Percentiles rank a stretch among this genome's conserved stretches.
Evolutionary conservation across 2,329 filamentous ascomycete genomes (phyloP).

Genomic region (Neopestalotiopsis clavispora): DNA sequence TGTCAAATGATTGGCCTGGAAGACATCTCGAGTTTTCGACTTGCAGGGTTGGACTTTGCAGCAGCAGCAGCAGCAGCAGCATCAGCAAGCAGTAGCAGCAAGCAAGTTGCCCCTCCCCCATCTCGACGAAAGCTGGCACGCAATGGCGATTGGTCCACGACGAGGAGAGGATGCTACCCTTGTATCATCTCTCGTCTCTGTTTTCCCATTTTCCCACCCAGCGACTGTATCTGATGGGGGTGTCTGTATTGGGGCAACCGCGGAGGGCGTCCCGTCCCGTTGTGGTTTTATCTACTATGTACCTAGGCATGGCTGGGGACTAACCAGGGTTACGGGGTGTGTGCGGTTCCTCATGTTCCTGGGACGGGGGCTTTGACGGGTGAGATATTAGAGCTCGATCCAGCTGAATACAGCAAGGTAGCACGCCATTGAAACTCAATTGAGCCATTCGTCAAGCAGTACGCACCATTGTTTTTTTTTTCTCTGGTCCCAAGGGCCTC

Average conservation of each 20-base stretch:
- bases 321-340: neutral
- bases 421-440: neutral
- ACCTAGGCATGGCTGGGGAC: neutral
- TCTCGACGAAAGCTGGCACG: neutral
- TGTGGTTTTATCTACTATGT: neutral
- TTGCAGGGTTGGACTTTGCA: neutral
- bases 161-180: neutral
- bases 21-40: neutral
- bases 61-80: neutral
- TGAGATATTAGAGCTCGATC: neutral
- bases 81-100: too few relatives aligned
- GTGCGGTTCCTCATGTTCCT: neutral
- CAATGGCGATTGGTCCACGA: conserved; percentile 3
- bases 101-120: neutral
- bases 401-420: neutral
- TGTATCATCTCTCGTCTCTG: conserved; percentile 1
- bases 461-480: neutral
- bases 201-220: neutral
- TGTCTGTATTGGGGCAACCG: neutral
- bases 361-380: neutral
- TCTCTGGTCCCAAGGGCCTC: neutral
- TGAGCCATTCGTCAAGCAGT: neutral
- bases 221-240: neutral
- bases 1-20: conserved; percentile 15
- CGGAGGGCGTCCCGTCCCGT: conserved; percentile 6